phyloP scores from a whole-genome alignment of 352 stramenopile species.

The Phytophthora nicotianae region DNA sequence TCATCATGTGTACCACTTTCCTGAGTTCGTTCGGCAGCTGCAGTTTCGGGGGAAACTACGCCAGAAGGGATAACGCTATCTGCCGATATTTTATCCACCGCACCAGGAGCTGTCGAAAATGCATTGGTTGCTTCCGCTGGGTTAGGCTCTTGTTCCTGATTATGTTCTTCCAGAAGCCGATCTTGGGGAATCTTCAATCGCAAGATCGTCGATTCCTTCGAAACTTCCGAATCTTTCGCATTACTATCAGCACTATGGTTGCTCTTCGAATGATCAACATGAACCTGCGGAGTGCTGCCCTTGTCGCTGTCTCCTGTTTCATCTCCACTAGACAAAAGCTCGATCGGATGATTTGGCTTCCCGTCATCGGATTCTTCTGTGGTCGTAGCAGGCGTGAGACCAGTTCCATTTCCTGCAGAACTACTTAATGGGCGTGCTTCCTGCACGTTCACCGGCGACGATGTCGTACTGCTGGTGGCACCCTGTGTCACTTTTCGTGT shows the following conservation, averaged over 20 bases:
- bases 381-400: background rate
- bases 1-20: background rate
- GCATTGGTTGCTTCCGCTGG: background rate
- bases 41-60: background rate
- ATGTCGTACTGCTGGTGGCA: background rate
- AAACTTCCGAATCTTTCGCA: background rate
- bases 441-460: background rate
- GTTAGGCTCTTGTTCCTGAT: background rate
- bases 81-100: background rate
- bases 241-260: background rate
- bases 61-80: background rate
- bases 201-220: slow-evolving; percentile 19
- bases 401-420: slow-evolving; percentile 1
- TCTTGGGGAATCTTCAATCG: slow-evolving; percentile 16
- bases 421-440: background rate
- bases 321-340: slow-evolving; percentile 41
- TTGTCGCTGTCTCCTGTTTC: slow-evolving; percentile 19
- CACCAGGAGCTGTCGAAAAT: background rate
- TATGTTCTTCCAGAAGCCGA: slow-evolving; percentile 2
- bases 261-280: background rate
- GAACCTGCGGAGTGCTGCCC: background rate
- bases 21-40: background rate
- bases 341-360: slow-evolving; percentile 23
- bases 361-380: slow-evolving; percentile 6
- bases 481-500: slow-evolving; percentile 26